phyloP scores from a whole-genome alignment of 441 rosid genomes.

The Theobroma grandiflorum region DNA sequence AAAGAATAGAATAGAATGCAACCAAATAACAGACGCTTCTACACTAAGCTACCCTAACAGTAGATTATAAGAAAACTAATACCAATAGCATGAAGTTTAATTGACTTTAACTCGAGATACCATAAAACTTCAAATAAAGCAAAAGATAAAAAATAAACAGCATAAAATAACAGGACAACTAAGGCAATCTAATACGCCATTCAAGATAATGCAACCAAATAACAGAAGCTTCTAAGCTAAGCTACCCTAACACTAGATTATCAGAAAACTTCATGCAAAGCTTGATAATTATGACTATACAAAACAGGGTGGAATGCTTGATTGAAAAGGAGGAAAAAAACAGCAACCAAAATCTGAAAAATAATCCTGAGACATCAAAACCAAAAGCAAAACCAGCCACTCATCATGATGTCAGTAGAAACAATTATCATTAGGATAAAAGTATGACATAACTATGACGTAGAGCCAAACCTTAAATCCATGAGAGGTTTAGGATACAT shows the following conservation, averaged over 20 bases:
- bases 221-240: background rate
- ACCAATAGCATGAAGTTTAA: too few species aligned
- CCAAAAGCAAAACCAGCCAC: conserved; percentile 12
- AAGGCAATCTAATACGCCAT: too few species aligned
- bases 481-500: conserved; percentile 99
- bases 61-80: too few species aligned
- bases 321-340: background rate
- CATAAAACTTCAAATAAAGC: too few species aligned
- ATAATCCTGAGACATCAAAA: background rate
- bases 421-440: background rate
- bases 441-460: conserved; percentile 24
- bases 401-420: background rate
- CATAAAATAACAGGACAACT: background rate
- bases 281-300: background rate
- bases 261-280: background rate
- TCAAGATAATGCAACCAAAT: background rate
- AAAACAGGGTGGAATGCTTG: background rate
- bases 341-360: background rate
- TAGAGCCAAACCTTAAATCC: conserved; percentile 85
- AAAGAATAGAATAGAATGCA: background rate
- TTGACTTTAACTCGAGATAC: too few species aligned
- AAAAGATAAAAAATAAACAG: background rate
- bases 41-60: background rate
- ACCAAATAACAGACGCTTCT: background rate
- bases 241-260: background rate